Evolutionary conservation across 2,329 filamentous ascomycete genomes (phyloP).

Genomic region (Epichloe uncinata): DNA sequence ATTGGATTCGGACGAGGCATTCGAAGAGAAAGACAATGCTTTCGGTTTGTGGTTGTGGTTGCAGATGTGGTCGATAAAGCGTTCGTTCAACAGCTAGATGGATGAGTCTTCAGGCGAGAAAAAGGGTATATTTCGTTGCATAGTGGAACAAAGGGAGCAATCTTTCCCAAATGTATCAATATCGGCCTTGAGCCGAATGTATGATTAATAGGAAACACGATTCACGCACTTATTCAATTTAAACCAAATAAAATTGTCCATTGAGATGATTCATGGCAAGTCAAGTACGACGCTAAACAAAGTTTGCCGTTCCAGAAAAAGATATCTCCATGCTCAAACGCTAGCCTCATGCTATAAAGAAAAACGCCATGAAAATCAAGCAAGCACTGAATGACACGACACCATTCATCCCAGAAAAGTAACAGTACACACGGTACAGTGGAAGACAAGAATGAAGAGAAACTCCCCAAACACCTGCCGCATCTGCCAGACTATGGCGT

Average conservation of each 20-base stretch:
- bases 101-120: not conserved
- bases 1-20: not conserved
- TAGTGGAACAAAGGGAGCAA: not conserved
- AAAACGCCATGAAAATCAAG: slow-evolving; percentile 3
- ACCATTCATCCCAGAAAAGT: not conserved
- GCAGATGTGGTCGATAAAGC: not conserved
- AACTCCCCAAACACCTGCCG: slow-evolving; percentile 3
- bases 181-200: slow-evolving; percentile 4
- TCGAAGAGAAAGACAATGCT: not conserved
- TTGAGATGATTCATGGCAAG: slow-evolving; percentile 3
- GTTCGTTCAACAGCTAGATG: not conserved
- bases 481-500: not conserved
- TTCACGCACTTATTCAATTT: not conserved
- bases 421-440: slow-evolving; percentile 9
- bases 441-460: slow-evolving; percentile 12
- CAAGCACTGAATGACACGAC: not conserved
- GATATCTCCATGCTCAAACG: slow-evolving; percentile 1
- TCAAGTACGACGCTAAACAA: slow-evolving; percentile 6
- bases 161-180: not conserved
- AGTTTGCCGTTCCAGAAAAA: not conserved
- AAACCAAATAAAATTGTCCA: not conserved
- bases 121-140: not conserved
- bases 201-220: slow-evolving; percentile 1
- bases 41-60: not conserved
- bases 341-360: slow-evolving; percentile 8